phyloP scores from a whole-genome alignment of 192 early-diverging fungal genomes.

The Coemansia sp. region DNA sequence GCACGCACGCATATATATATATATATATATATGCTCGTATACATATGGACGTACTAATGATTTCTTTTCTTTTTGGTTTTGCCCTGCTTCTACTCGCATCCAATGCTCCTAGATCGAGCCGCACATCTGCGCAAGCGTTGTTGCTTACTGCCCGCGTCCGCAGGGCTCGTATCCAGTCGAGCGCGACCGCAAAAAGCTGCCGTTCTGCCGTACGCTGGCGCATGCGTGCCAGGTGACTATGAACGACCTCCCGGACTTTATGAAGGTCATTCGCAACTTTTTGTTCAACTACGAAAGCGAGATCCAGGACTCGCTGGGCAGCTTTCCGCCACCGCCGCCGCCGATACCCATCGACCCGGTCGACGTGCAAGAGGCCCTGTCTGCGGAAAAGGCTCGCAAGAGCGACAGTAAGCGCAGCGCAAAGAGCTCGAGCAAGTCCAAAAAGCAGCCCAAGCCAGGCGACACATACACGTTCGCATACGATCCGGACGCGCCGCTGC shows the following conservation, averaged over 20 bases:
- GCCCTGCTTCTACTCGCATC: not conserved
- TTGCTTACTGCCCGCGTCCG: conserved; percentile 46
- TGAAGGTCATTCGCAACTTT: conserved; percentile 49
- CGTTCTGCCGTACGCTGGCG: conserved; percentile 46
- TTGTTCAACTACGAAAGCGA: conserved; percentile 52
- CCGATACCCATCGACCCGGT: conserved; percentile 24
- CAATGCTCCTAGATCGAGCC: conserved; percentile 38
- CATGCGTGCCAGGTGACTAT: conserved; percentile 46
- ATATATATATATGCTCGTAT: not conserved
- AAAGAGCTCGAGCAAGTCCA: conserved; percentile 11
- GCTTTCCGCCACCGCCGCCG: conserved; percentile 49
- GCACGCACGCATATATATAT: not conserved
- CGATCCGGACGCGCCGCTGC: conserved; percentile 47
- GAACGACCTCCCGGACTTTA: conserved; percentile 36
- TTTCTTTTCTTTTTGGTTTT: not conserved
- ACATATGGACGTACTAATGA: not conserved
- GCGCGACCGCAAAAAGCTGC: conserved; percentile 42
- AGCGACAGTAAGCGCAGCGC: conserved; percentile 3
- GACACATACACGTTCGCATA: conserved; percentile 40
- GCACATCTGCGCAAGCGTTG: conserved; percentile 48
- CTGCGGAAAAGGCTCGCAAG: conserved; percentile 2
- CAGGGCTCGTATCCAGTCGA: conserved; percentile 43
- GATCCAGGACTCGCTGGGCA: conserved; percentile 40
- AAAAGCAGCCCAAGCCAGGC: conserved; percentile 23
- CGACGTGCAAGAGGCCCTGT: conserved; percentile 1